Conservation (phyloP, 176 grass and related monocot genomes). For the Carex parvula region DNA sequence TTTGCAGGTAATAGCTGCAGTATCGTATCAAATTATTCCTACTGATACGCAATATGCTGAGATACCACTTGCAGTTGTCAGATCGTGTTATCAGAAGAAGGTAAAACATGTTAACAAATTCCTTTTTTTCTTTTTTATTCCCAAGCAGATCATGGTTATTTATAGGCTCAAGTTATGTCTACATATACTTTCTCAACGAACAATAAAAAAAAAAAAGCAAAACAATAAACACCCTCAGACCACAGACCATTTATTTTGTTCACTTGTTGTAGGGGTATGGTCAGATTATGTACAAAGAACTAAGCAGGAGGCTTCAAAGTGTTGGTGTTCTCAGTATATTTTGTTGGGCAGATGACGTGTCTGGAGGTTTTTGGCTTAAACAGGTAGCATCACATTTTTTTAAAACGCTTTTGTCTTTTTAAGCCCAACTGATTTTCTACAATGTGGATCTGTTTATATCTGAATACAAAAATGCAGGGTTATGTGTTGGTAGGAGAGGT, state of each 20-base stretch:
- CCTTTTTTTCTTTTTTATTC: background rate
- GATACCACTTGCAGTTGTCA: slow-evolving; percentile 79
- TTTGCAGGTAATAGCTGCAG: slow-evolving; percentile 60
- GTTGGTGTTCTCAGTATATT: slow-evolving; percentile 68
- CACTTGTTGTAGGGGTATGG: slow-evolving; percentile 62
- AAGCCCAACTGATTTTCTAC: slow-evolving; percentile 15
- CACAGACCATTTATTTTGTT: slow-evolving; percentile 26
- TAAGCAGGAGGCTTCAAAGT: slow-evolving; percentile 76
- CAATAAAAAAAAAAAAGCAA: background rate
- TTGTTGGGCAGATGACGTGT: slow-evolving; percentile 79
- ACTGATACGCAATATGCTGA: slow-evolving; percentile 79
- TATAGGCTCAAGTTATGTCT: background rate
- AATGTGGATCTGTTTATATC: background rate
- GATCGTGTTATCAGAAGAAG: slow-evolving; percentile 47
- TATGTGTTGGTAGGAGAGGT: slow-evolving; percentile 78
- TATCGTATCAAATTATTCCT: slow-evolving; percentile 83
- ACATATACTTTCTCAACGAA: background rate
- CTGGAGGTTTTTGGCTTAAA: slow-evolving; percentile 93
- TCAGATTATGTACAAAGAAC: slow-evolving; percentile 57
- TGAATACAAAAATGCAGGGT: slow-evolving; percentile 41
- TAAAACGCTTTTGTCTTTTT: background rate
- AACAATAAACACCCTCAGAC: background rate
- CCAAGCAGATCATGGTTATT: background rate
- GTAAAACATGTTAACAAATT: slow-evolving; percentile 32
- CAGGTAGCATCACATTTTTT: slow-evolving; percentile 43